Base-by-base conservation (phyloP, 1,139 yeast genomes). In the Magnusiomyces ingens region DNA sequence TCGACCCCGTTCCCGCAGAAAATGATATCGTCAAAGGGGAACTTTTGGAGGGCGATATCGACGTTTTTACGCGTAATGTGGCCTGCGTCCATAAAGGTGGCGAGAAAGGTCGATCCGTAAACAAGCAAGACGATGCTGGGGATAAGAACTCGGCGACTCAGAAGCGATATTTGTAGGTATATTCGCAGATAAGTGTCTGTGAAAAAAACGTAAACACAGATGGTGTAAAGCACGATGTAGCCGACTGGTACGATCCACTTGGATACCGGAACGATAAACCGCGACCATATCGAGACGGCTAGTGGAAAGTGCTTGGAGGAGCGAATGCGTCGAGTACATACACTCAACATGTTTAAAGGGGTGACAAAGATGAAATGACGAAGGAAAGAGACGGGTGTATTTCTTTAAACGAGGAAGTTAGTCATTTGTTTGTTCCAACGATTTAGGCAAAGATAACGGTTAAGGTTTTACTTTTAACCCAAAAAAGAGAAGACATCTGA, bases 11-110 rank as follows among this genome's bases (percentile, higher is more conserved):
- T 18, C 26, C 49, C 45, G 19, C 47, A 29, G 38, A 55, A 55
- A 3, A 55, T 50, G 41, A 88, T 67, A 18, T 76, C 73, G 66
- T 90, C 90, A 58, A 69, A 75, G 1, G 67, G 67, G 60, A 77
- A 78, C 58, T 54, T 63, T 53, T 53, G 51, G 56, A 60, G 61
- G 40, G 60, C 68, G 50, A 48, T 63, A 47, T 47, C 53, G 44
- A 65, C 66, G 52, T 64, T 69, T 11, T 56, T 51, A 18, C 57
- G 52, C 17, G 65, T 65, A 29, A 77, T 57, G 2, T 57, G 58
- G 0, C 90, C 91, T 0, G 95, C 91, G 59, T 80, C 78, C 0
- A 77, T 69, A 52, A 77, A 74, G 0, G 76, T 74, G 1, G 83
- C 78, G 50, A 76, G 56, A 17, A 75, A 66, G 43, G 84, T 73